Evolutionary conservation across 768 basidiomycete species (phyloP).

Genomic region (Boletus eberwhitei): DNA sequence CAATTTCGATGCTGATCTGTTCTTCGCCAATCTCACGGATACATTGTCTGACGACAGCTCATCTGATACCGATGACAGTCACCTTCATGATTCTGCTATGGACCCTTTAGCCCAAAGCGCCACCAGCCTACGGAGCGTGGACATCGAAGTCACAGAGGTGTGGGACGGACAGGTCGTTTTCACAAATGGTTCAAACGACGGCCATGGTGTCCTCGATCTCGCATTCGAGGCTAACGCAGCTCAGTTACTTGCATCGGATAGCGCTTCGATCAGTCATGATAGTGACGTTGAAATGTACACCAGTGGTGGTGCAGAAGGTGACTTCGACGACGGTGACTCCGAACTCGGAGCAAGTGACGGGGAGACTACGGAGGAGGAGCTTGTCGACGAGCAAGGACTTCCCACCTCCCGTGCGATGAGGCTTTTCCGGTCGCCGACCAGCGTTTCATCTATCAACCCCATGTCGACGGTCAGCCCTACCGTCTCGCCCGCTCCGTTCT

Average conservation of each 20-base stretch:
- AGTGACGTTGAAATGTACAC: slow-evolving; percentile 50
- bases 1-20: slow-evolving; percentile 78
- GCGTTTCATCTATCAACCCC: slow-evolving; percentile 66
- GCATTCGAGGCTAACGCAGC: slow-evolving; percentile 67
- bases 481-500: slow-evolving; percentile 41
- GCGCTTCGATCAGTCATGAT: slow-evolving; percentile 46
- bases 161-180: slow-evolving; percentile 79
- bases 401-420: slow-evolving; percentile 75
- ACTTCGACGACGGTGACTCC: slow-evolving; percentile 43
- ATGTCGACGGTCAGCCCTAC: slow-evolving; percentile 68
- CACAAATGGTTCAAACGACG: slow-evolving; percentile 58
- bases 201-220: slow-evolving; percentile 52
- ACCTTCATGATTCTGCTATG: slow-evolving; percentile 36
- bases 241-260: slow-evolving; percentile 47
- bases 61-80: slow-evolving; percentile 44
- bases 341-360: slow-evolving; percentile 57
- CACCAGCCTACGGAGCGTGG: slow-evolving; percentile 34
- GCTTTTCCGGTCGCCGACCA: slow-evolving; percentile 63
- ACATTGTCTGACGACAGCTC: slow-evolving; percentile 37
- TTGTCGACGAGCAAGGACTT: slow-evolving; percentile 70
- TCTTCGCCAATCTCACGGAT: slow-evolving; percentile 76
- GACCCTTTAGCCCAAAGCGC: slow-evolving; percentile 26
- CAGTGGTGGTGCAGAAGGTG: slow-evolving; percentile 32
- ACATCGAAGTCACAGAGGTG: slow-evolving; percentile 63
- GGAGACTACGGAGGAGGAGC: slow-evolving; percentile 81